Conservation (phyloP, 257 asterid species). For the Solanum tarijense region DNA sequence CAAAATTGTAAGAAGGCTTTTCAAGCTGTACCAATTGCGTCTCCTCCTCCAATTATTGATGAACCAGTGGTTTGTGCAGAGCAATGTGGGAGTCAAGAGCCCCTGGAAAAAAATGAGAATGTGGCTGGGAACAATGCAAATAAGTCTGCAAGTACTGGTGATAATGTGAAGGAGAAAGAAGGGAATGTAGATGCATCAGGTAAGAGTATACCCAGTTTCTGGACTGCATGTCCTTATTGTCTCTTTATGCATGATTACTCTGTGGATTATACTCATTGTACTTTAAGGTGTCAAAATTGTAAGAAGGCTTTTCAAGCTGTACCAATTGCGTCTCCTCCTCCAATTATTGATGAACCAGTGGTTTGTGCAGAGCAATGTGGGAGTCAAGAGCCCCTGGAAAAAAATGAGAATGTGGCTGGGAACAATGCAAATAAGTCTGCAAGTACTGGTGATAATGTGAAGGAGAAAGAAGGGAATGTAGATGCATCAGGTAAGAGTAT, state of each 20-base stretch:
- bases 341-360: no score
- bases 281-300: slow-evolving; percentile 65
- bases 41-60: slow-evolving; percentile 60
- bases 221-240: slow-evolving; percentile 83
- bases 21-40: slow-evolving; percentile 54
- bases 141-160: slow-evolving; percentile 15
- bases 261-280: slow-evolving; percentile 46
- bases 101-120: slow-evolving; percentile 1
- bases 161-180: slow-evolving; percentile 11
- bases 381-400: background rate
- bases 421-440: slow-evolving; percentile 15
- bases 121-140: slow-evolving; percentile 6
- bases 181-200: slow-evolving; percentile 12
- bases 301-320: slow-evolving; percentile 70
- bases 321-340: slow-evolving; percentile 57
- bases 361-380: slow-evolving; percentile 6
- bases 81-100: slow-evolving; percentile 5
- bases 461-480: slow-evolving; percentile 17
- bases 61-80: slow-evolving; percentile 7
- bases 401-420: slow-evolving; percentile 5
- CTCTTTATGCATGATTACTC: slow-evolving; percentile 73
- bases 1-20: slow-evolving; percentile 65
- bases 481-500: slow-evolving; percentile 11
- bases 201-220: slow-evolving; percentile 22
- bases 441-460: slow-evolving; percentile 6